phyloP scores from a whole-genome alignment of 306 rosid species.

The Vachellia pachyceras region DNA sequence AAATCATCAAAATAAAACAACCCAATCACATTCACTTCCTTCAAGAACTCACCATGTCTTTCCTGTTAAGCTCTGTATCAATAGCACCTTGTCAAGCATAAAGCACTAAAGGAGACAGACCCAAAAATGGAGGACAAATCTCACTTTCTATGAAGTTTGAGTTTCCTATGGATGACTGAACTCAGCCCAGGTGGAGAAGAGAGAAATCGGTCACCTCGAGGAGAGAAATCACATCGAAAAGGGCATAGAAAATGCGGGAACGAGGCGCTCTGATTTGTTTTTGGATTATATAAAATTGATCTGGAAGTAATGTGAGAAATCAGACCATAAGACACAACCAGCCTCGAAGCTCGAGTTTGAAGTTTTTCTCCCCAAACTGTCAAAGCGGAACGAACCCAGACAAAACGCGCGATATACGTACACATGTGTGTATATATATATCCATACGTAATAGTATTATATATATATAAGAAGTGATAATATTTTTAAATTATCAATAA shows the following conservation, averaged over 20 bases:
- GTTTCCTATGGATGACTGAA: neutral
- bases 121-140: neutral
- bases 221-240: neutral
- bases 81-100: constrained; percentile 9
- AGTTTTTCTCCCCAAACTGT: constrained; percentile 6
- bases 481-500: no score
- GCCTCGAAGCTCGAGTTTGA: neutral
- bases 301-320: neutral
- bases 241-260: neutral
- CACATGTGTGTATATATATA: no score
- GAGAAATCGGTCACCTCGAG: neutral
- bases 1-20: neutral
- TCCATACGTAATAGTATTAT: no score
- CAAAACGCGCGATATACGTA: no score
- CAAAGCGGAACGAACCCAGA: neutral
- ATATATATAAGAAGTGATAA: no score
- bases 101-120: neutral
- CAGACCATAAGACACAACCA: neutral
- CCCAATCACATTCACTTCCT: constrained; percentile 11
- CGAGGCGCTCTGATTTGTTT: neutral
- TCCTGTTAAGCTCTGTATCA: constrained; percentile 8
- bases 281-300: neutral
- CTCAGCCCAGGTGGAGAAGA: neutral
- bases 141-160: neutral
- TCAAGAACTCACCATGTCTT: constrained; percentile 37